Conservation (phyloP, 305 asterid species). For the Fraxinus angustifolia region DNA sequence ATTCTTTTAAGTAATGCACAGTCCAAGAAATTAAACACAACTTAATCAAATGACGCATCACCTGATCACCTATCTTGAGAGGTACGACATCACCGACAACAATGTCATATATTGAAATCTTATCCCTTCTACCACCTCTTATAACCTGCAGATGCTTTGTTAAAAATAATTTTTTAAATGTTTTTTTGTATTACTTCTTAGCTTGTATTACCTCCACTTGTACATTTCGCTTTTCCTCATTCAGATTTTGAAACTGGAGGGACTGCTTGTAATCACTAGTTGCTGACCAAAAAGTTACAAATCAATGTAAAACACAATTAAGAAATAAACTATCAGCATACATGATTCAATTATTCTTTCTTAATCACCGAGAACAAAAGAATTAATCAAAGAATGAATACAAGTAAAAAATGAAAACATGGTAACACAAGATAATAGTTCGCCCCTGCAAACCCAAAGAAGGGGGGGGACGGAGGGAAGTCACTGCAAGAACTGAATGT, state of each 20-base stretch:
- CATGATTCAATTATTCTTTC: not conserved
- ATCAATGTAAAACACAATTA: constrained; percentile 4
- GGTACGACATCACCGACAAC: constrained; percentile 95
- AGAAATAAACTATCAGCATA: not conserved
- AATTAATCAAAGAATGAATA: not conserved
- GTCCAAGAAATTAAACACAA: constrained; percentile 16
- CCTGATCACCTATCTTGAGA: constrained; percentile 96
- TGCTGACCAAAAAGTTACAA: constrained; percentile 45
- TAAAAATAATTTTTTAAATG: not conserved
- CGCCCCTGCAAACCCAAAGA: not conserved
- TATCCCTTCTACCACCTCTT: constrained; percentile 83
- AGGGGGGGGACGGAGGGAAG: not conserved
- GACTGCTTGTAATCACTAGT: constrained; percentile 92
- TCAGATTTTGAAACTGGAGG: constrained; percentile 84
- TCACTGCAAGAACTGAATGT: not conserved
- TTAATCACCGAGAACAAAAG: not conserved
- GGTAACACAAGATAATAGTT: constrained; percentile 15
- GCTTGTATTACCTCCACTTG: constrained; percentile 67
- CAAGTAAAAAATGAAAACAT: not conserved
- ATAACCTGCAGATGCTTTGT: constrained; percentile 51
- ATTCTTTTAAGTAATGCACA: constrained; percentile 13
- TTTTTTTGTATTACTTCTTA: not conserved
- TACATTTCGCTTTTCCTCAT: constrained; percentile 87
- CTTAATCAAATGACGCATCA: constrained; percentile 21
- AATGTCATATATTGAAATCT: constrained; percentile 75